Percentiles rank a stretch among this genome's conserved stretches.
Conservation (phyloP, 352 stramenopile genomes). For the Vaucheria bursata region DNA sequence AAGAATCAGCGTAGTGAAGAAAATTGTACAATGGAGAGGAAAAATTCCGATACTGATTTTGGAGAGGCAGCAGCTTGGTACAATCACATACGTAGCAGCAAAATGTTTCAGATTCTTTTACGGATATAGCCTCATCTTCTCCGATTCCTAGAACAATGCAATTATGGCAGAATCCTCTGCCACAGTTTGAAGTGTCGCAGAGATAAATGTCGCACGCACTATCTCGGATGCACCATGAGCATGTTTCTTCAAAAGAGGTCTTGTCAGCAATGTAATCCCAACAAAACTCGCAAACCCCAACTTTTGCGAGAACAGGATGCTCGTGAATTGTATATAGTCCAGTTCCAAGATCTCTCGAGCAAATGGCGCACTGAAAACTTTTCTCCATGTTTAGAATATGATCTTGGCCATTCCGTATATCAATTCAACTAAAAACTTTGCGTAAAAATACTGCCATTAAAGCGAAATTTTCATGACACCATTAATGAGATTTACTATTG, state of each 20-base stretch:
- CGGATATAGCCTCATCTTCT: background rate
- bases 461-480: too few species aligned
- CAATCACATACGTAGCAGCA: background rate
- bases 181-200: slow-evolving; percentile 21
- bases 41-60: background rate
- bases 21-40: background rate
- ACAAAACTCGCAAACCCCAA: slow-evolving; percentile 14
- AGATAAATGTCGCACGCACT: slow-evolving; percentile 14
- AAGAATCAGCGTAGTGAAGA: background rate
- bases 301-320: slow-evolving; percentile 12
- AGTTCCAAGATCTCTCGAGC: slow-evolving; percentile 14
- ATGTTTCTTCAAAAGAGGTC: too few species aligned
- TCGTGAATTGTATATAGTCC: slow-evolving; percentile 16
- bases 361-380: slow-evolving; percentile 22
- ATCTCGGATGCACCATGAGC: slow-evolving; percentile 25
- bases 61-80: background rate
- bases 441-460: too few species aligned
- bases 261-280: too few species aligned
- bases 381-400: background rate
- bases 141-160: background rate
- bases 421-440: too few species aligned
- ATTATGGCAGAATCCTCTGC: slow-evolving; percentile 10
- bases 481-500: too few species aligned
- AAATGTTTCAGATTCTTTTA: background rate
- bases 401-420: too few species aligned